Percentiles rank a stretch among this genome's conserved stretches.
Evolutionary conservation across 306 rosid species (phyloP).

Genomic region (Prunus dulcis): DNA sequence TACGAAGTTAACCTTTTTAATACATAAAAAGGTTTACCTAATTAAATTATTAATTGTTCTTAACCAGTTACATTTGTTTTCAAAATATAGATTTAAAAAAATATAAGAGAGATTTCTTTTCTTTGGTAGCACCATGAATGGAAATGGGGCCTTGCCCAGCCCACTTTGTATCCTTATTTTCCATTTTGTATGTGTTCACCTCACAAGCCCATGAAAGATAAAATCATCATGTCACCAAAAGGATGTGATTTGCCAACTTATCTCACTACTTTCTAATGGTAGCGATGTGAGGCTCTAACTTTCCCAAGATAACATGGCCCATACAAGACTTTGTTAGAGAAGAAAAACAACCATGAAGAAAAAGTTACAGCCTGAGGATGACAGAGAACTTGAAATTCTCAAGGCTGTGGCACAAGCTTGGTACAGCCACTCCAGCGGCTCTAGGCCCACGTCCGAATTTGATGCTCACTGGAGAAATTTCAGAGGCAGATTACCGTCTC

Average conservation of each 20-base stretch:
- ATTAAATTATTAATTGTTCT: no score
- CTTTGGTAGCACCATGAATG: neutral
- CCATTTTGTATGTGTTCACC: neutral
- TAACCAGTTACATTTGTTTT: no score
- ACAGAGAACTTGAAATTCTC: slow-evolving; percentile 51
- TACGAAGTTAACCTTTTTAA: no score
- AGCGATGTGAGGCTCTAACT: slow-evolving; percentile 43
- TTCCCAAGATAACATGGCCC: slow-evolving; percentile 29
- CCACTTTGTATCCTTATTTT: neutral
- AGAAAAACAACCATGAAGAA: slow-evolving; percentile 50
- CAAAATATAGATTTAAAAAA: neutral
- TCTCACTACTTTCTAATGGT: neutral
- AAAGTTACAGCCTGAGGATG: slow-evolving; percentile 27
- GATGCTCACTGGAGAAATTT: slow-evolving; percentile 51
- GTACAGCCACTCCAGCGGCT: slow-evolving; percentile 55
- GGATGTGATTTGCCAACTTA: neutral
- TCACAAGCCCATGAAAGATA: slow-evolving; percentile 14
- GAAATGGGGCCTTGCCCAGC: neutral
- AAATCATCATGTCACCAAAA: slow-evolving; percentile 5
- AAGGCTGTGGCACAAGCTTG: slow-evolving; percentile 95
- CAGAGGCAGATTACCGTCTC: slow-evolving; percentile 43
- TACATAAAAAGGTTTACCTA: no score
- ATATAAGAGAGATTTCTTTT: neutral
- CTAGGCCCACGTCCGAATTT: slow-evolving; percentile 50
- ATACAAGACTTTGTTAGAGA: slow-evolving; percentile 17